Percentiles rank a stretch among this genome's conserved stretches.
These are phyloP conservation scores for Candida tammaniensis DNA, from an alignment of 805 yeast genomes.

Conservation along the genomic window DNA sequence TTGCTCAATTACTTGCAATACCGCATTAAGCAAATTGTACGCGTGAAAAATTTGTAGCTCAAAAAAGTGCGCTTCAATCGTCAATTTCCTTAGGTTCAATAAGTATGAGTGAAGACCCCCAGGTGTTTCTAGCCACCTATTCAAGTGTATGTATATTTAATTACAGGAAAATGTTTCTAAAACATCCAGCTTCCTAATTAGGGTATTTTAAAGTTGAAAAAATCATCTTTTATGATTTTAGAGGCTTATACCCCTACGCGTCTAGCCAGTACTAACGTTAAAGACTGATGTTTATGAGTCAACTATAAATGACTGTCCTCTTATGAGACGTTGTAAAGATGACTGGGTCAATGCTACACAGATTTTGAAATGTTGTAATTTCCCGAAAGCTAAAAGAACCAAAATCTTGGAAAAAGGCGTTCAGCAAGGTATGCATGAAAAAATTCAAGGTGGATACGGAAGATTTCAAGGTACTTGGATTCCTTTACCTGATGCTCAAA, in stretches of 20 bases:
- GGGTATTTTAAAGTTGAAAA: neutral
- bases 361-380: constrained; percentile 86
- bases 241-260: too few species aligned
- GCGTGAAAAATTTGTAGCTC: too few species aligned
- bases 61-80: too few species aligned
- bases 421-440: constrained; percentile 62
- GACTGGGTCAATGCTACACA: constrained; percentile 98
- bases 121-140: constrained; percentile 45
- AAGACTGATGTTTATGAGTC: constrained; percentile 70
- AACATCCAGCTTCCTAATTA: constrained; percentile 6
- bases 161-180: neutral
- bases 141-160: constrained; percentile 36
- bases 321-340: constrained; percentile 87
- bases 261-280: constrained; percentile 10
- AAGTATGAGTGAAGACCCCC: constrained; percentile 27
- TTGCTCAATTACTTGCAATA: too few species aligned
- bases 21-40: too few species aligned
- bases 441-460: constrained; percentile 75
- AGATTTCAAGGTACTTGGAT: constrained; percentile 98
- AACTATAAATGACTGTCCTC: constrained; percentile 62
- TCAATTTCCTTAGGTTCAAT: too few species aligned
- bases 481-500: constrained; percentile 69
- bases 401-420: constrained; percentile 64
- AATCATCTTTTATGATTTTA: too few species aligned
- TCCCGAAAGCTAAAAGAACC: constrained; percentile 85